phyloP scores from a whole-genome alignment of 1,284 basidiomycete species.

The Leucoagaricus sp. region DNA sequence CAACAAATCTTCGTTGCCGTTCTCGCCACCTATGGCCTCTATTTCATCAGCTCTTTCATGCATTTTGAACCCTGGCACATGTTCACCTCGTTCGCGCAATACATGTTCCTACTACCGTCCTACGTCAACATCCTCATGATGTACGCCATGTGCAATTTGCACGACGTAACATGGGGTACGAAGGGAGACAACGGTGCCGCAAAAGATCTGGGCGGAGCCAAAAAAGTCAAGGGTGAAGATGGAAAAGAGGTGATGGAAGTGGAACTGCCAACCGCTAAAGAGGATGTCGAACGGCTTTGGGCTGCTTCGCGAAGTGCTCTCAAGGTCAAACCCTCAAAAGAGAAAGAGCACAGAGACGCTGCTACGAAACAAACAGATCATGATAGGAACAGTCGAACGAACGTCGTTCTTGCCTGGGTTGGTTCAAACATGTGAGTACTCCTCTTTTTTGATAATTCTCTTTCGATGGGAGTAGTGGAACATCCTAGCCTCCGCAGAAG shows the following conservation, averaged over 20 bases:
- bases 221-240: constrained; percentile 81
- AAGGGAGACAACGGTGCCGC: constrained; percentile 86
- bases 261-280: constrained; percentile 75
- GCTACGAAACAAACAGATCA: constrained; percentile 89
- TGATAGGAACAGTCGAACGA: constrained; percentile 80
- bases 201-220: constrained; percentile 87
- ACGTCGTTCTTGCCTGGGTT: constrained; percentile 85
- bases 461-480: too few species aligned
- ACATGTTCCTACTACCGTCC: constrained; percentile 73
- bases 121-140: constrained; percentile 92
- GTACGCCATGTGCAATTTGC: constrained; percentile 89
- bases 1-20: constrained; percentile 81
- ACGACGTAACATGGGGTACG: constrained; percentile 91
- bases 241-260: constrained; percentile 88
- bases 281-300: constrained; percentile 90
- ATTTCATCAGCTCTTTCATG: constrained; percentile 84
- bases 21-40: constrained; percentile 87
- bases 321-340: constrained; percentile 61
- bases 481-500: too few species aligned
- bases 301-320: constrained; percentile 68
- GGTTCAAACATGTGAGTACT: constrained; percentile 75
- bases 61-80: constrained; percentile 94
- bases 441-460: background rate
- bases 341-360: constrained; percentile 83
- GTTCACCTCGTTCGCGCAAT: constrained; percentile 87